These are phyloP conservation scores for Penicillium sp. DNA, from an alignment of 2,329 filamentous ascomycete genomes.

Conservation along the genomic window DNA sequence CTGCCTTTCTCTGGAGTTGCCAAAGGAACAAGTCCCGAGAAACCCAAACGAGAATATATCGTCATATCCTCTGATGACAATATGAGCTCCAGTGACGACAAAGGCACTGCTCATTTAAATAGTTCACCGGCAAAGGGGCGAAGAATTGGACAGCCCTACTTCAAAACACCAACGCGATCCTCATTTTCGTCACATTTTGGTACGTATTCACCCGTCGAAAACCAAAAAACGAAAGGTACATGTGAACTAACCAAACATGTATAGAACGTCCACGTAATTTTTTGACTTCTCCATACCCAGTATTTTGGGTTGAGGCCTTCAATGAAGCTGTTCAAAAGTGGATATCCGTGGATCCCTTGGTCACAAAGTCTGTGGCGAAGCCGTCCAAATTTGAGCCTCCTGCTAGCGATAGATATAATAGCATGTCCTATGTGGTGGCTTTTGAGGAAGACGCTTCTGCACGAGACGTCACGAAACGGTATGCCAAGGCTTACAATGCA, in stretches of 20 bases:
- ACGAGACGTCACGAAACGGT: constrained; percentile 81
- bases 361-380: constrained; percentile 74
- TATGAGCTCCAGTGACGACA: constrained; percentile 28
- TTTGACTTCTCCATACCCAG: constrained; percentile 61
- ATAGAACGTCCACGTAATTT: constrained; percentile 12
- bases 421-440: constrained; percentile 75
- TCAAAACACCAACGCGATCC: constrained; percentile 19
- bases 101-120: constrained; percentile 13
- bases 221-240: background rate
- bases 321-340: constrained; percentile 85
- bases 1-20: constrained; percentile 61
- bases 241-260: constrained; percentile 1
- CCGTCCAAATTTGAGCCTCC: constrained; percentile 78
- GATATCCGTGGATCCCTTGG: constrained; percentile 81
- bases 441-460: constrained; percentile 77
- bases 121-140: constrained; percentile 19
- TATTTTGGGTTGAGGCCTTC: constrained; percentile 94
- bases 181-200: constrained; percentile 19
- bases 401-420: constrained; percentile 69
- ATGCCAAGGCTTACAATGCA: constrained; percentile 81
- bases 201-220: constrained; percentile 15
- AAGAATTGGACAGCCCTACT: constrained; percentile 36
- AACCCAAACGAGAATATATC: constrained; percentile 35
- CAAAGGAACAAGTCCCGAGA: constrained; percentile 41
- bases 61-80: constrained; percentile 33